Percentiles rank a stretch among this genome's conserved stretches.
These are phyloP conservation scores for Saturnispora zaruensis DNA, from an alignment of 805 yeast species.

Conservation along the genomic window DNA sequence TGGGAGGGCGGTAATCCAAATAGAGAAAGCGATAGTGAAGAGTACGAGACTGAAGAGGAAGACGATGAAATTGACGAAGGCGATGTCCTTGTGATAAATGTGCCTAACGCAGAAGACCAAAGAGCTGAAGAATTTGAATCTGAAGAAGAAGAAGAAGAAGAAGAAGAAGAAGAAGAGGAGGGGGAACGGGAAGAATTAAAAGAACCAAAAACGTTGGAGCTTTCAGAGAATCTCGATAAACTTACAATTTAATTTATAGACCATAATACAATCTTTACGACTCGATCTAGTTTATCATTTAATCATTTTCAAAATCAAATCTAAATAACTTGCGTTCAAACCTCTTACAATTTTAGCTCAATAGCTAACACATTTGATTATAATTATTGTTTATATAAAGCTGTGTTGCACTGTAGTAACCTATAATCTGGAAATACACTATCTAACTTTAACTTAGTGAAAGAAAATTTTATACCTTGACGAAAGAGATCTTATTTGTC, in stretches of 20 bases:
- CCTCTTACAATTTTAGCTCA: too few relatives aligned
- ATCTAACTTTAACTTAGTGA: not conserved
- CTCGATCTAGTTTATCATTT: not conserved
- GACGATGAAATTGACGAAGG: constrained; percentile 11
- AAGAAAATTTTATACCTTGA: not conserved
- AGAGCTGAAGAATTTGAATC: constrained; percentile 6
- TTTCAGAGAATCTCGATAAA: not conserved
- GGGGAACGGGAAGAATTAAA: not conserved
- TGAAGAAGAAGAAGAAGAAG: constrained; percentile 11
- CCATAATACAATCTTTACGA: not conserved
- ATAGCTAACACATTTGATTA: too few relatives aligned
- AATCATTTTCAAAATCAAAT: too few relatives aligned
- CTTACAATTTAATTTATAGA: constrained; percentile 3
- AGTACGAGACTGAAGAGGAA: constrained; percentile 19
- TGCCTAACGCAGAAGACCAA: constrained; percentile 10
- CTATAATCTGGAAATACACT: not conserved
- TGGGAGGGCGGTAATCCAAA: constrained; percentile 80
- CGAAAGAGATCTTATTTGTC: not conserved
- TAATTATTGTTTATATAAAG: not conserved
- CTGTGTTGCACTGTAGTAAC: not conserved
- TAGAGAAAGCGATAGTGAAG: constrained; percentile 28
- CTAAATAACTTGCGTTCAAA: too few relatives aligned
- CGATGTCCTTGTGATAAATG: constrained; percentile 11
- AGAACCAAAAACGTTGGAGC: not conserved
- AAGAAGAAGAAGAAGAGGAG: not conserved